Evolutionary conservation across 140 eudicot genomes (phyloP).

Genomic region (Erigeron philadelphicus): DNA sequence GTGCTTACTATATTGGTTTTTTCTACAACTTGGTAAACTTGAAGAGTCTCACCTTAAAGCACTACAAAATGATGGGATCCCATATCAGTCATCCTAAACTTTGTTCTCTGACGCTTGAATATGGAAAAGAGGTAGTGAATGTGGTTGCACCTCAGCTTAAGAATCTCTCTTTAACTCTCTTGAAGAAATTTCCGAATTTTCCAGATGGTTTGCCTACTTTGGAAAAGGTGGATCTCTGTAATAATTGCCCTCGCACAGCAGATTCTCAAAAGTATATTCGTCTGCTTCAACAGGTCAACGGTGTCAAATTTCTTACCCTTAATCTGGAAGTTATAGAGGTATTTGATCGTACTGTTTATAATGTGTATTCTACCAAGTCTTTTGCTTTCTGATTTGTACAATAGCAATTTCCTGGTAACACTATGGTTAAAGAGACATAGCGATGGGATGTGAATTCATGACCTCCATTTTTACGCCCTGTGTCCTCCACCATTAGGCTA

Average conservation of each 20-base stretch:
- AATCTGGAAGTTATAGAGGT: no score
- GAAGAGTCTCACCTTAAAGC: constrained; percentile 17
- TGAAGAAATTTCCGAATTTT: no score
- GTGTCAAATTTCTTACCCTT: no score
- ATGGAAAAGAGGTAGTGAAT: not conserved
- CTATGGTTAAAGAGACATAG: no score
- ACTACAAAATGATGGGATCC: constrained; percentile 1
- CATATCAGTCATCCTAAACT: constrained; percentile 17
- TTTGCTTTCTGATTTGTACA: not conserved
- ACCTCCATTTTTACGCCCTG: no score
- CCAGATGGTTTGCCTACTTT: constrained; percentile 1
- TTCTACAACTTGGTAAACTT: constrained; percentile 7
- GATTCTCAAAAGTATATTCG: not conserved
- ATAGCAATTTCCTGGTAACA: no score
- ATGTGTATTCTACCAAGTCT: not conserved
- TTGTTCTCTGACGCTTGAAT: not conserved
- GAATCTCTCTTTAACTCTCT: not conserved
- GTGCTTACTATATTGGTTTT: not conserved
- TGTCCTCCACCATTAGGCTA: no score
- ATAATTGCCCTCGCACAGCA: not conserved
- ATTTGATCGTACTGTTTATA: no score
- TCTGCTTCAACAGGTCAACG: constrained; percentile 18
- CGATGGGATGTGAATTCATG: no score
- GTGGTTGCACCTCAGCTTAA: constrained; percentile 27
- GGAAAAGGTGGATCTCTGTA: constrained; percentile 15